phyloP scores from a whole-genome alignment of 345 rosid genomes.

The Salix purpurea region DNA sequence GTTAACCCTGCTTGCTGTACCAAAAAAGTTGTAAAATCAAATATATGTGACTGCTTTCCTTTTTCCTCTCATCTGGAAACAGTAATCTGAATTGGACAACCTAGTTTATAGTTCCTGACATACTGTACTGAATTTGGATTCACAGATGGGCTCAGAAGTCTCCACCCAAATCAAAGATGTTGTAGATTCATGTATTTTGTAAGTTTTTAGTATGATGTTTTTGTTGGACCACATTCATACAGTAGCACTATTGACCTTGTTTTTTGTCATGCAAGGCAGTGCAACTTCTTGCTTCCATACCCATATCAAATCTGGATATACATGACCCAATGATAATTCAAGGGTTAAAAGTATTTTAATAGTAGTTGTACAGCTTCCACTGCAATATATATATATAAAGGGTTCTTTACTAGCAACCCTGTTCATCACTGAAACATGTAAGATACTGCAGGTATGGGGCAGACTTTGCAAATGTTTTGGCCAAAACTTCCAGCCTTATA shows the following conservation, averaged over 20 bases:
- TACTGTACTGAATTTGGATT: neutral
- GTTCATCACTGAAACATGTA: no score
- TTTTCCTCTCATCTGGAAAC: neutral
- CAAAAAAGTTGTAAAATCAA: no score
- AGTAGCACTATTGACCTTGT: no score
- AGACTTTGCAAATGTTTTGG: slow-evolving; percentile 15
- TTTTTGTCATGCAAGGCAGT: neutral
- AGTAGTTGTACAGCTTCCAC: no score
- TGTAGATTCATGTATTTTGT: neutral
- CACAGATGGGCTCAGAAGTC: neutral
- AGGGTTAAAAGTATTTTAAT: no score
- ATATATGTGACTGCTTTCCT: no score
- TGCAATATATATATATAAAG: no score
- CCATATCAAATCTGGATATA: neutral
- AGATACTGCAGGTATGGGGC: slow-evolving; percentile 15
- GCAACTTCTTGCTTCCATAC: neutral
- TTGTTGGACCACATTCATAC: neutral
- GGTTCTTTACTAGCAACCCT: no score
- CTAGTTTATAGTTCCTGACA: neutral
- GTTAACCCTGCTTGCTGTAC: no score
- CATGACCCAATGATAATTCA: slow-evolving; percentile 1
- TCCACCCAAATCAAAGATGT: neutral
- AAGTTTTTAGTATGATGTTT: neutral
- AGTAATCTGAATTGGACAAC: no score
- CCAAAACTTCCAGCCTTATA: neutral